A percentile compares a stretch with the other conserved stretches of the same genome.
phyloP scores from a whole-genome alignment of 805 yeast species.

The Isabelozyma heimii region DNA sequence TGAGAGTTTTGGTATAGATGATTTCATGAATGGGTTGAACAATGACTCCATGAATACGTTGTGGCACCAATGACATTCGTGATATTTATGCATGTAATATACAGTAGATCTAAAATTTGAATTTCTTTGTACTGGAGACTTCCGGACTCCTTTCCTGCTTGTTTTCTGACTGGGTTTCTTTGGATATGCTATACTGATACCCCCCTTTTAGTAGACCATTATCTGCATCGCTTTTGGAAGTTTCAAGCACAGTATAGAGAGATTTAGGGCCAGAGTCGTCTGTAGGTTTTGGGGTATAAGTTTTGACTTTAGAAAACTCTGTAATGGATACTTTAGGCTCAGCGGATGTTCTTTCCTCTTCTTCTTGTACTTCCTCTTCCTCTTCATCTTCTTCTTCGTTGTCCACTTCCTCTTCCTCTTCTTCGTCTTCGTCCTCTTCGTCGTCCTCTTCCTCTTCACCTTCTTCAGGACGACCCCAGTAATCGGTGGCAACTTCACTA shows the following conservation, averaged over 20 bases:
- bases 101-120: not conserved
- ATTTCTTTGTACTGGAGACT: not conserved
- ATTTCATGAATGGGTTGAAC: conserved; percentile 1
- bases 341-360: conserved; percentile 54
- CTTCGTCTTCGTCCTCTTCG: conserved; percentile 48
- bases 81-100: no score
- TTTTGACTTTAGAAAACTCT: conserved; percentile 7
- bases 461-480: conserved; percentile 37
- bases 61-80: not conserved
- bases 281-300: not conserved
- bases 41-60: conserved; percentile 1
- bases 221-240: conserved; percentile 4
- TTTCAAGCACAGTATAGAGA: conserved; percentile 22
- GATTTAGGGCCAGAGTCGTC: conserved; percentile 3
- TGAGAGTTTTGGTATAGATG: conserved; percentile 1
- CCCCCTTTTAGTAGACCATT: conserved; percentile 8
- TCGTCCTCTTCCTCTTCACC: conserved; percentile 26
- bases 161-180: not conserved
- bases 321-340: conserved; percentile 6
- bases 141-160: conserved; percentile 1
- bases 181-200: conserved; percentile 9
- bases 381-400: conserved; percentile 25
- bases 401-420: conserved; percentile 52
- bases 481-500: conserved; percentile 7
- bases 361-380: conserved; percentile 42